These are phyloP conservation scores for Malbranchea zuffiana DNA, from an alignment of 2,329 filamentous ascomycete species.

Conservation along the genomic window DNA sequence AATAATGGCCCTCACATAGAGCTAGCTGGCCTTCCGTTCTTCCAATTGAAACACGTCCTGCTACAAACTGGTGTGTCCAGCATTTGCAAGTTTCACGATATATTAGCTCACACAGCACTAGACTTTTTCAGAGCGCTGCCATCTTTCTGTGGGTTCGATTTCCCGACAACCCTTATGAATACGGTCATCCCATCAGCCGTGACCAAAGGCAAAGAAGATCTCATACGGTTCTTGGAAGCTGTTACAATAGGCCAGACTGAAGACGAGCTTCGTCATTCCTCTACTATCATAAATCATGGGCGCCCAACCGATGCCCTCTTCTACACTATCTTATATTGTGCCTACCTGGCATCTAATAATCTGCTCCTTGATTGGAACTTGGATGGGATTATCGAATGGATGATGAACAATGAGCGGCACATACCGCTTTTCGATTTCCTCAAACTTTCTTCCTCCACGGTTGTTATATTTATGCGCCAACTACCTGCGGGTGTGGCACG, in stretches of 20 bases:
- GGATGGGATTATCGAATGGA: constrained; percentile 6
- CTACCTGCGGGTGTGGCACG: constrained; percentile 2
- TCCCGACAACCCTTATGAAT: neutral
- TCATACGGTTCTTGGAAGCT: neutral
- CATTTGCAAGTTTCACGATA: neutral
- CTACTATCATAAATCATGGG: constrained; percentile 3
- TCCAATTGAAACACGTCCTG: constrained; percentile 5
- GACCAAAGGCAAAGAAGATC: neutral
- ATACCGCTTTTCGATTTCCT: constrained; percentile 6
- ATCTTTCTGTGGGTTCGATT: neutral
- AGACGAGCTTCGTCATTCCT: constrained; percentile 1
- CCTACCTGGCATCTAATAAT: constrained; percentile 8
- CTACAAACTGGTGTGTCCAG: constrained; percentile 3
- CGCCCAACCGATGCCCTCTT: constrained; percentile 4
- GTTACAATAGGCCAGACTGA: constrained; percentile 1
- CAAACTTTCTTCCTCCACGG: neutral
- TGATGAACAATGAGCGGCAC: constrained; percentile 1
- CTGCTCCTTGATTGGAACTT: constrained; percentile 4
- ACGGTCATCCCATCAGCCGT: neutral
- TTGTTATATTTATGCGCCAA: constrained; percentile 6
- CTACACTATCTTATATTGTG: constrained; percentile 10
- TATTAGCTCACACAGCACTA: constrained; percentile 2
- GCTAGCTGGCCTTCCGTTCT: constrained; percentile 5
- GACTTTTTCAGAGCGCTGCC: neutral
- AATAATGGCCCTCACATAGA: constrained; percentile 4